These are phyloP conservation scores for Rhodotorula babjevae DNA, from an alignment of 768 basidiomycete species.

Conservation along the genomic window DNA sequence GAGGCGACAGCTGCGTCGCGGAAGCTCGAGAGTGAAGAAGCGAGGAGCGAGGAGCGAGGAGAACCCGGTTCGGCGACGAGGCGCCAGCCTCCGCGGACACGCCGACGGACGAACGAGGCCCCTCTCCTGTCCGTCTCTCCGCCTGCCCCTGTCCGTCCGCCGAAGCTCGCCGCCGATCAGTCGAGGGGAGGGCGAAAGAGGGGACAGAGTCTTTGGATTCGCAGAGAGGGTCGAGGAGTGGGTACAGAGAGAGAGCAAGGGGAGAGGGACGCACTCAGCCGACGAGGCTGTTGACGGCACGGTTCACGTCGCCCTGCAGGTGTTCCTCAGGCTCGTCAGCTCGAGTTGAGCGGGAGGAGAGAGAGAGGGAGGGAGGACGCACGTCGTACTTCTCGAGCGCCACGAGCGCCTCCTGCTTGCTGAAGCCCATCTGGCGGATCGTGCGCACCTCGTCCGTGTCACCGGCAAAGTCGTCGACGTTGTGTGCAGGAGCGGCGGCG, in stretches of 20 bases:
- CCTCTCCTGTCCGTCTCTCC: too few species aligned
- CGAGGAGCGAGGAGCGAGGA: too few species aligned
- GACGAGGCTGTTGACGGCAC: conserved; percentile 26
- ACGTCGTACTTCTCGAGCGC: conserved; percentile 77
- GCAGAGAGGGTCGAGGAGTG: too few species aligned
- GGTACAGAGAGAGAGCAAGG: background rate
- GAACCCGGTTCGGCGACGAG: too few species aligned
- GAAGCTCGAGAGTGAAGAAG: too few species aligned
- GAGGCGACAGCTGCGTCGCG: background rate
- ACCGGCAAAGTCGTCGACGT: conserved; percentile 46
- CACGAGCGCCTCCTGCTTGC: conserved; percentile 68
- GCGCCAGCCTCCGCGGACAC: too few species aligned
- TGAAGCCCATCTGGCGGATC: conserved; percentile 86
- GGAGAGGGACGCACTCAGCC: background rate
- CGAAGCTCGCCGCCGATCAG: too few species aligned
- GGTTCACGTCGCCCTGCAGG: conserved; percentile 25
- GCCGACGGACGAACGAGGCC: too few species aligned
- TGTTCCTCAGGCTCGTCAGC: background rate
- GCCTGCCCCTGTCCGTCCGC: too few species aligned
- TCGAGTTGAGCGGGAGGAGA: too few species aligned
- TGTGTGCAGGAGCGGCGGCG: background rate
- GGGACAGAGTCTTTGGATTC: background rate
- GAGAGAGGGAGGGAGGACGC: background rate
- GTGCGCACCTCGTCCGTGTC: conserved; percentile 73
- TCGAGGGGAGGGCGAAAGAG: too few species aligned